Base-by-base conservation (phyloP, 1,284 basidiomycete species). In the Sanguinoderma infundibulare region DNA sequence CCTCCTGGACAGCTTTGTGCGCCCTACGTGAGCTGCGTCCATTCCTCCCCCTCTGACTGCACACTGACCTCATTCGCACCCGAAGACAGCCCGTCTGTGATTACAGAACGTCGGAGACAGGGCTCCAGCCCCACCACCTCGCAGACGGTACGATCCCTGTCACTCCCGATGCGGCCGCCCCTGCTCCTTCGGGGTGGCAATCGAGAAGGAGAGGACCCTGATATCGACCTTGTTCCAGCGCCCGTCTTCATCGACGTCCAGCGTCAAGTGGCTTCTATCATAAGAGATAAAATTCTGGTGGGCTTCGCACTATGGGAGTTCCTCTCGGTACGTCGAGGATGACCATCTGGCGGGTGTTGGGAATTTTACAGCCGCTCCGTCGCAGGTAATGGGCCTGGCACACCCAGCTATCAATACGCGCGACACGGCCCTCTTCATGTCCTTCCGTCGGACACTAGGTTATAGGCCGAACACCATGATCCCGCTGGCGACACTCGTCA, bases 221-320 rank as follows among this genome's bases (percentile, higher is more conserved):
- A 28, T 35, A 24, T 10, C 22, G 22, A 17, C 15, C 39, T 24
- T 49, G 9, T 22, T 46, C 32, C 60, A 85, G 86, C 83, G 22
- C 80, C 83, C 17, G 64, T 71, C 12, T 84, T 86, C 67, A 71
- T 76, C 53, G 77, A 80, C 55, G 81, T 85, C 14, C 82, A 83
- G 67, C 70, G 75, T 22, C 73, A 72, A 26, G 83, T 85, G 6
- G 76, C 78, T 15, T 69, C 70, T 10, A 67, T 83, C 46, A 77
- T 86, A 38, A 72, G 69, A 14, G 75, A 78, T 59, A 86, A 83
- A 70, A 80, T 86, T 34, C 70, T 87, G 50, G 78, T 87, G 34
- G 86, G 86, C 38, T 81, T 87, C 67, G 74, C 76, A 32, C 69
- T 87, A 15, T 87, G 84, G 85, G 73, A 78, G 30, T 82, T 85